Base-by-base conservation (phyloP, 2,329 filamentous ascomycete genomes). In the Paracorniculantispora psalliotae region DNA sequence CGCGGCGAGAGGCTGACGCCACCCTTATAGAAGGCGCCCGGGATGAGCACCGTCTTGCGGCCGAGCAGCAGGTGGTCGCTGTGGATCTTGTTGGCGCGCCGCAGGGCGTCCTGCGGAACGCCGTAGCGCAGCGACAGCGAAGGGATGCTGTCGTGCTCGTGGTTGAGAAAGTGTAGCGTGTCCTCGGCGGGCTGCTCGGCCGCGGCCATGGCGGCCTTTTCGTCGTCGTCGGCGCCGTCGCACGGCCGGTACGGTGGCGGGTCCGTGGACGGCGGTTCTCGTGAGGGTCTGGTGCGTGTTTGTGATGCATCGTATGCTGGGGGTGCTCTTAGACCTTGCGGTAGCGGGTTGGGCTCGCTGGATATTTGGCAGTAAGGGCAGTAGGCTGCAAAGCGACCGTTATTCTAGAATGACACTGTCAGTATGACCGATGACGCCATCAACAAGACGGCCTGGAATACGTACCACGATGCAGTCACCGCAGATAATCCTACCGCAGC, bases 281-380 rank as follows among this genome's bases (percentile, higher is more conserved):
- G 47, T 39, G 25, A 43, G 13, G 10, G 43, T 26, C 8, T 23
- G 44, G 25, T 25, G 35, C 21, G 5, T 12, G 21, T 17, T 2
- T 47, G 53, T 51, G 75, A 71, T 49, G 67, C 62, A 33, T 67
- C 74, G 75, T 91, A 91, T 12, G 82, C 78, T 1, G 88, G 88
- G n/a, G 88, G 87, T 61, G 88, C 83, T 67, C 79, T 82, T 25
- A 91, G 78, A 12, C 87, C 85, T 72, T 85, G 85, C 1, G 85
- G 78, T 3, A 86, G 72, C 8, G 72, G 67, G 21, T 83, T 83
- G 2, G 86, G 83, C 4, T 73, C 75, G 47, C 77, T 81, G 5
- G 86, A 86, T 65, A 91, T 82, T 72, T 93, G 90, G 70, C 90
- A 94, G 71, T 89, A 93, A 0, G 90, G 90, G 68, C 85, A 85